A percentile compares a stretch with the other conserved stretches of the same genome.
phyloP scores from a whole-genome alignment of 202 grass and related monocot species.

The Sporobolus alterniflorus region DNA sequence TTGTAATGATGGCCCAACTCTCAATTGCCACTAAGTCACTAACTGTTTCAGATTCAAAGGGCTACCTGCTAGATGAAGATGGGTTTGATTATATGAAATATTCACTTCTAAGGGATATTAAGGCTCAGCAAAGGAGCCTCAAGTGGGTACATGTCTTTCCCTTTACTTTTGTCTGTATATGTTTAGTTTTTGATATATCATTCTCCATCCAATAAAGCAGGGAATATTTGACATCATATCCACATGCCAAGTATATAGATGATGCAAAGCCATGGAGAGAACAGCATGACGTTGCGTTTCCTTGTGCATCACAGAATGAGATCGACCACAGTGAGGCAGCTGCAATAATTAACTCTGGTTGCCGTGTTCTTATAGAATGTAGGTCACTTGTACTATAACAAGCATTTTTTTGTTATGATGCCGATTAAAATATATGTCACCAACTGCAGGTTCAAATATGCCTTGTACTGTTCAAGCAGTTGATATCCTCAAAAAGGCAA shows the following conservation, averaged over 20 bases:
- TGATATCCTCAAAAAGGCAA: slow-evolving; percentile 91
- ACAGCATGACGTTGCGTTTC: slow-evolving; percentile 91
- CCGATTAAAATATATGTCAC: background rate
- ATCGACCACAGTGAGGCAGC: slow-evolving; percentile 83
- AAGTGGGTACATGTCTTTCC: slow-evolving; percentile 66
- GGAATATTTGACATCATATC: slow-evolving; percentile 96
- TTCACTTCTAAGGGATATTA: slow-evolving; percentile 87
- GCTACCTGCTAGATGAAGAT: slow-evolving; percentile 92
- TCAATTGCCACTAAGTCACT: background rate
- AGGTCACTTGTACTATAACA: slow-evolving; percentile 24
- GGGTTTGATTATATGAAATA: slow-evolving; percentile 99
- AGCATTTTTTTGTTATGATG: slow-evolving; percentile 14
- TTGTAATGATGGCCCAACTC: slow-evolving; percentile 20
- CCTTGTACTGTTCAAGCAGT: slow-evolving; percentile 84
- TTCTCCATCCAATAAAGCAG: slow-evolving; percentile 58
- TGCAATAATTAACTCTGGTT: slow-evolving; percentile 85
- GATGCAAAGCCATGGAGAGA: slow-evolving; percentile 92
- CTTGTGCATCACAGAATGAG: slow-evolving; percentile 97
- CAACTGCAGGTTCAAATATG: slow-evolving; percentile 92
- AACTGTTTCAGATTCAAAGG: slow-evolving; percentile 90
- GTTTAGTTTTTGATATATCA: slow-evolving; percentile 49
- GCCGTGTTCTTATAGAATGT: slow-evolving; percentile 92
- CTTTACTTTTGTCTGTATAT: slow-evolving; percentile 32
- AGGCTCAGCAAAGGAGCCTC: slow-evolving; percentile 89
- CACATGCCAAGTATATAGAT: slow-evolving; percentile 82